A percentile compares a stretch with the other conserved stretches of the same genome.
Evolutionary conservation across 2,329 filamentous ascomycete genomes (phyloP).

Genomic region (Nannizziopsis arthrosporioides): DNA sequence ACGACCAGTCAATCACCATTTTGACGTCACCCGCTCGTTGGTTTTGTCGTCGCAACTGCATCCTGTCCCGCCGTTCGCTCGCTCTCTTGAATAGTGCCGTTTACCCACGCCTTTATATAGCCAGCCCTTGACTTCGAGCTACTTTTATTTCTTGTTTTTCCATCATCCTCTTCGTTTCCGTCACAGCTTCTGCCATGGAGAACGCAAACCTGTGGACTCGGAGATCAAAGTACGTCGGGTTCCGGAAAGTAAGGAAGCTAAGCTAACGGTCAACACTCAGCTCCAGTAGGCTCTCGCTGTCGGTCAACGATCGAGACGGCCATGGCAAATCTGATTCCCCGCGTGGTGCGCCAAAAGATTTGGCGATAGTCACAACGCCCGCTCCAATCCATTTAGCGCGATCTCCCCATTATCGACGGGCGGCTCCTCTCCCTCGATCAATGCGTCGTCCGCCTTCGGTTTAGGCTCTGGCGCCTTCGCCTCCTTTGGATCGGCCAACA

Average conservation of each 20-base stretch:
- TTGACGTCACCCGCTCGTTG: neutral
- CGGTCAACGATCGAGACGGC: constrained; percentile 45
- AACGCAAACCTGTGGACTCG: constrained; percentile 42
- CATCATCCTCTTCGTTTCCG: neutral
- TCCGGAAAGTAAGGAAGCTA: neutral
- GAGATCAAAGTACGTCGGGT: constrained; percentile 20
- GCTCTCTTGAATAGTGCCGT: neutral
- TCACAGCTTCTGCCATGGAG: constrained; percentile 30
- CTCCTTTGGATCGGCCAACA: constrained; percentile 71
- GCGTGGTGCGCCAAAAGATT: constrained; percentile 64
- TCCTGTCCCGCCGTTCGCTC: neutral
- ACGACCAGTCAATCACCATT: constrained; percentile 1
- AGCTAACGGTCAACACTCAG: neutral
- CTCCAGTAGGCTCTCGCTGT: constrained; percentile 57
- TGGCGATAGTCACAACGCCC: constrained; percentile 55
- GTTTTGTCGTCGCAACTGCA: too few species aligned
- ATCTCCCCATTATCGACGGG: constrained; percentile 58
- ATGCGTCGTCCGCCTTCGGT: constrained; percentile 79
- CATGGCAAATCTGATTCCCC: constrained; percentile 45
- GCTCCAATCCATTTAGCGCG: constrained; percentile 65
- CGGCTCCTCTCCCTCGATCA: constrained; percentile 61
- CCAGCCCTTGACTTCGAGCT: neutral
- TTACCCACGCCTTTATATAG: neutral
- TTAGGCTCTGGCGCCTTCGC: constrained; percentile 92
- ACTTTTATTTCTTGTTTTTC: neutral